A percentile compares a stretch with the other conserved stretches of the same genome.
Evolutionary conservation across 306 rosid species (phyloP).

Genomic region (Prunus fruticosa): DNA sequence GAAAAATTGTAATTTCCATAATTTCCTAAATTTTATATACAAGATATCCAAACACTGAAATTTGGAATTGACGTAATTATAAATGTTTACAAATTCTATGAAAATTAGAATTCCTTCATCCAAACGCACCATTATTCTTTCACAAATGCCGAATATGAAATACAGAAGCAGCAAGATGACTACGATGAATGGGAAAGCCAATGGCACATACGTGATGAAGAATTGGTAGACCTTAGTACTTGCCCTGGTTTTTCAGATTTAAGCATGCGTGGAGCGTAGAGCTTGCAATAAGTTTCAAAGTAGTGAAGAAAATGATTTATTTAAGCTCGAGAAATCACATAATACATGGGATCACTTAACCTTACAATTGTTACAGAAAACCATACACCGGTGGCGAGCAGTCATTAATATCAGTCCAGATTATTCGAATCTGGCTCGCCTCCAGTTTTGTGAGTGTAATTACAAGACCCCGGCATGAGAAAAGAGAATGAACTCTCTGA

Average conservation of each 20-base stretch:
- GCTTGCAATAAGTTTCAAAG: background rate
- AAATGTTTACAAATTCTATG: no score
- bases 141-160: no score
- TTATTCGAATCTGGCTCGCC: slow-evolving; percentile 52
- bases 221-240: background rate
- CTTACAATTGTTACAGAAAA: slow-evolving; percentile 33
- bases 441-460: slow-evolving; percentile 55
- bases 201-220: background rate
- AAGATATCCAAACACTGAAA: no score
- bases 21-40: no score
- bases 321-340: slow-evolving; percentile 34
- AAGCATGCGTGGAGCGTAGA: background rate
- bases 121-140: no score
- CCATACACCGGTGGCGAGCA: background rate
- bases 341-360: slow-evolving; percentile 28
- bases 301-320: slow-evolving; percentile 22
- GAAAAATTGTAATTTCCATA: no score
- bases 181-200: background rate
- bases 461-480: slow-evolving; percentile 64
- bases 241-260: background rate
- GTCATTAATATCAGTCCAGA: slow-evolving; percentile 11
- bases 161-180: background rate
- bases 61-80: no score
- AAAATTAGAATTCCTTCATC: no score
- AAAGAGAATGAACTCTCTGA: slow-evolving; percentile 71